These are phyloP conservation scores for Moesziomyces parantarcticus DNA, from an alignment of 1,284 basidiomycete species.

Conservation along the genomic window DNA sequence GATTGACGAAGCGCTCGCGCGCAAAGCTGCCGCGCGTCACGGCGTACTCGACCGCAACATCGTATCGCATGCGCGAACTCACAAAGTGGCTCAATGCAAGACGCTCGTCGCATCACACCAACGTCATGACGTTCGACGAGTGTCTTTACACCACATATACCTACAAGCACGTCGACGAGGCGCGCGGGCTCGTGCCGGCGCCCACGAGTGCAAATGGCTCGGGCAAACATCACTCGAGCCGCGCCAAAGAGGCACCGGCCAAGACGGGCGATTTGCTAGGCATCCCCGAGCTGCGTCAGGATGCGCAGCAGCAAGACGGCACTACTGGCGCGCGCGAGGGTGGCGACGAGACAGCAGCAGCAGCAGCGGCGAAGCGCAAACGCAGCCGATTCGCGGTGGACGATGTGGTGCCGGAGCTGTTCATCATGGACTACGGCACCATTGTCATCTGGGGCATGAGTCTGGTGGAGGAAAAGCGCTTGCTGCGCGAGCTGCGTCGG, in stretches of 20 bases:
- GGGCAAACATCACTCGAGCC: constrained; percentile 14
- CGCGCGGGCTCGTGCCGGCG: constrained; percentile 37
- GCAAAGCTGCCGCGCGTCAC: constrained; percentile 93
- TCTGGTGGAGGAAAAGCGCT: constrained; percentile 86
- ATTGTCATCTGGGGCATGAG: constrained; percentile 98
- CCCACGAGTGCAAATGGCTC: constrained; percentile 6
- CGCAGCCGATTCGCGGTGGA: constrained; percentile 51
- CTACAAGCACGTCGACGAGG: constrained; percentile 63
- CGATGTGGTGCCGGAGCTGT: constrained; percentile 69
- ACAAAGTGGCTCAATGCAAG: constrained; percentile 88
- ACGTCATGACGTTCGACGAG: constrained; percentile 65
- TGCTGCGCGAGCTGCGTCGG: constrained; percentile 82
- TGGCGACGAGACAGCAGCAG: not conserved
- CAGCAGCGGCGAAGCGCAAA: constrained; percentile 22
- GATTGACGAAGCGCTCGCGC: constrained; percentile 90
- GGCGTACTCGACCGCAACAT: constrained; percentile 93
- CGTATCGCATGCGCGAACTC: constrained; percentile 86
- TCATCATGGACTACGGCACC: constrained; percentile 91
- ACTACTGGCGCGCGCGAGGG: not conserved
- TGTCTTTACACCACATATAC: constrained; percentile 67
- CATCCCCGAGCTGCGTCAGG: constrained; percentile 55
- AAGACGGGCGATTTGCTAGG: constrained; percentile 64
- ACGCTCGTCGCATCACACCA: constrained; percentile 80
- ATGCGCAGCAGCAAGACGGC: constrained; percentile 24
- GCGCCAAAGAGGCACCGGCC: constrained; percentile 1